Conservation (phyloP, 352 stramenopile species). For the Phytophthora aleatoria region DNA sequence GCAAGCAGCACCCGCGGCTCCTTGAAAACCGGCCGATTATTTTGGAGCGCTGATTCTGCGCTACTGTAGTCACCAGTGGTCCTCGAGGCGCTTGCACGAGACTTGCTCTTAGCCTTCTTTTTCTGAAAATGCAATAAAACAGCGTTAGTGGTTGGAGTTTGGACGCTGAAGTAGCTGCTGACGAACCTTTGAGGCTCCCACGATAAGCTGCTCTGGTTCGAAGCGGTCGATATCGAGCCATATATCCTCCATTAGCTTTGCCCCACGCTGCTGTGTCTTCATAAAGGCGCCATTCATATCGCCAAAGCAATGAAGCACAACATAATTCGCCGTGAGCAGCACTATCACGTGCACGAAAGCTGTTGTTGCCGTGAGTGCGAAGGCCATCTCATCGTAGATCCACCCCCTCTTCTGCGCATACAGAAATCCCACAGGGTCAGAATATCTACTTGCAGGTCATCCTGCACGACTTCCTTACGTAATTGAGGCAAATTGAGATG, state of each 20-base stretch:
- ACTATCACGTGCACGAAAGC: constrained; percentile 40
- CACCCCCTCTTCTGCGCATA: constrained; percentile 24
- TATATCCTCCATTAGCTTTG: constrained; percentile 26
- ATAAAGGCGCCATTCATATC: constrained; percentile 22
- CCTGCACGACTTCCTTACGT: constrained; percentile 11
- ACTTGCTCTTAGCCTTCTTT: constrained; percentile 33
- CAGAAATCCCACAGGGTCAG: constrained; percentile 7
- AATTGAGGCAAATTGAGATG: constrained; percentile 45
- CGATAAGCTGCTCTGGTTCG: constrained; percentile 26
- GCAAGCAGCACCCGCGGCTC: constrained; percentile 35
- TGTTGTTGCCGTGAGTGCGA: constrained; percentile 36
- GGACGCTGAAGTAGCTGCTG: constrained; percentile 1
- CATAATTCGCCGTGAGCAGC: constrained; percentile 34
- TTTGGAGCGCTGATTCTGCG: background rate
- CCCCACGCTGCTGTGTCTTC: constrained; percentile 18
- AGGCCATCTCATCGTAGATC: constrained; percentile 46
- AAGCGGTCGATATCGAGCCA: constrained; percentile 30
- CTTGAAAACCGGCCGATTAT: constrained; percentile 12
- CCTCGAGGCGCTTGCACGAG: constrained; percentile 4
- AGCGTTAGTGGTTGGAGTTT: background rate
- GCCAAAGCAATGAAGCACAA: constrained; percentile 27
- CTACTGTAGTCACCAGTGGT: background rate
- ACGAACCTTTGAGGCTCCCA: constrained; percentile 22
- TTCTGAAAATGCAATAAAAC: constrained; percentile 14
- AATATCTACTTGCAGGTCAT: background rate